Evolutionary conservation across 2,329 filamentous ascomycete genomes (phyloP).

Genomic region (Colletotrichum shisoi): DNA sequence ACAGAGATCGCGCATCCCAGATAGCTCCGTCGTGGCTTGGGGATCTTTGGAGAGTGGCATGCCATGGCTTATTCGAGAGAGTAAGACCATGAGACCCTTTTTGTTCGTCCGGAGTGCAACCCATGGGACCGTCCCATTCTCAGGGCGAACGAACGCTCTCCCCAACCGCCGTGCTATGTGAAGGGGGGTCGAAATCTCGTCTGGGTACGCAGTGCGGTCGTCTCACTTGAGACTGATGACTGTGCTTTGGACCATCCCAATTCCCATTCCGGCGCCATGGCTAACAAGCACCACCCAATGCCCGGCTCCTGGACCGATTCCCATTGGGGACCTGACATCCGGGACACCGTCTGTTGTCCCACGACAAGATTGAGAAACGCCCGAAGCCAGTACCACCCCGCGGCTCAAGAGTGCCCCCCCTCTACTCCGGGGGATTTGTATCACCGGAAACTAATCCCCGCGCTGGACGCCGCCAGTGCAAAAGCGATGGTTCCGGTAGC

Average conservation of each 20-base stretch:
- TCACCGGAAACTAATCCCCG: constrained; percentile 7
- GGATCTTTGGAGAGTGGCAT: not conserved
- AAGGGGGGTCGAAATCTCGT: constrained; percentile 11
- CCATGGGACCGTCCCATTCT: not conserved
- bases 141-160: not conserved
- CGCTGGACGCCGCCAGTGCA: constrained; percentile 20
- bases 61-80: not conserved
- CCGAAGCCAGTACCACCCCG: constrained; percentile 20
- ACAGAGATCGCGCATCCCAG: not conserved
- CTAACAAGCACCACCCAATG: constrained; percentile 7
- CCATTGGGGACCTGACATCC: constrained; percentile 17
- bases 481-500: constrained; percentile 7
- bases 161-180: not conserved
- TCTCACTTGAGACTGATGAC: constrained; percentile 25
- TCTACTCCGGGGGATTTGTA: constrained; percentile 2
- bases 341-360: constrained; percentile 29
- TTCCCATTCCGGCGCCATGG: constrained; percentile 34
- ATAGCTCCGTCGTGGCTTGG: constrained; percentile 19
- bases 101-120: constrained; percentile 1
- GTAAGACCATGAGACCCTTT: not conserved
- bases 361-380: constrained; percentile 29
- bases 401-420: constrained; percentile 16
- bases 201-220: constrained; percentile 20
- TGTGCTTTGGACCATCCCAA: constrained; percentile 16
- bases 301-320: constrained; percentile 24